Base-by-base conservation (phyloP, 1,139 yeast species). In the Kazachstania sp. region DNA sequence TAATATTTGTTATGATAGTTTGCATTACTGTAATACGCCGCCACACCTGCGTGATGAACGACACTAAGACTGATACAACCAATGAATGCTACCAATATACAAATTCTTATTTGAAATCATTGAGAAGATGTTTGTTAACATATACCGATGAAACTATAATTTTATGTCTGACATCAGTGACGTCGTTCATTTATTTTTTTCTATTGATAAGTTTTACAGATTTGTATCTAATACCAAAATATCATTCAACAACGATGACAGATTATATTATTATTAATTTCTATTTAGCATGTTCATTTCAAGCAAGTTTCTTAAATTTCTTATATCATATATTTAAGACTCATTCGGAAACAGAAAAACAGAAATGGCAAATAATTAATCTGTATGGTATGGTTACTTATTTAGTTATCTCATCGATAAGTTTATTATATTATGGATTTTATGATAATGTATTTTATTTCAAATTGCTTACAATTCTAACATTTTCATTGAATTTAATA, bases 391-490 rank as follows among this genome's bases (percentile, higher is more conserved):
- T 50, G 15, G 43, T 46, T 3, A 45, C 42, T 38, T 48, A 49
- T 41, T 29, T 51, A 20, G 44, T 50, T 13, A 39, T 44, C 4
- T 53, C 56, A 6, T 44, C 52, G 1, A 43, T 53, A 3, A 44
- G 55, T 9, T 37, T 51, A 20, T 16, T 86, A n/a, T 72, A 80
- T 56, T 86, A 84, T 64, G 81, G 88, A 1, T 77, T 75, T 49
- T 69, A 75, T 53, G 88, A 85, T 59, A 66, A 69, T 40, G 72
- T 75, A 0, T 51, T 44, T 8, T 64, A 70, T 51, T 74, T 75
- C 50, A 60, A 66, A 37, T 43, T 67, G 5, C 82, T 83, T 55
- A 70, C 78, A 44, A 59, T 58, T 0, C 45, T 82, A 28, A 81
- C 85, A 26, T 54, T 77, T 12, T 49, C 61, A 0, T 68, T 86